Percentiles rank a stretch among this genome's conserved stretches.
Evolutionary conservation across 1,284 basidiomycete genomes (phyloP).

Genomic region (Leccinum holopus): DNA sequence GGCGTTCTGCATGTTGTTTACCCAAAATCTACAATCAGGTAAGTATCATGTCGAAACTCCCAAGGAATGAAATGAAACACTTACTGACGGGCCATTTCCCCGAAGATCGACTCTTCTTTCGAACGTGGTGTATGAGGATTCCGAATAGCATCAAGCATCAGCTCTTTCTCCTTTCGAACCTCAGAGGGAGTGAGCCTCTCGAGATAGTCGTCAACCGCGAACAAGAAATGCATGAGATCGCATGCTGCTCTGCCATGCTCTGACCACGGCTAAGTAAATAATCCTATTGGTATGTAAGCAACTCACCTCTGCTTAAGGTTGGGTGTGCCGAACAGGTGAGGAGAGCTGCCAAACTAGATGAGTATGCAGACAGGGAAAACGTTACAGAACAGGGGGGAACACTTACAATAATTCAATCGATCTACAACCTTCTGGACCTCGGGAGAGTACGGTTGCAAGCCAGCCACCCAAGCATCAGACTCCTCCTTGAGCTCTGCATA

Average conservation of each 20-base stretch:
- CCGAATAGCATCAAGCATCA: background rate
- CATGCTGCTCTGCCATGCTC: background rate
- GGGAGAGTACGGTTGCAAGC: background rate
- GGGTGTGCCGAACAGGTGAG: background rate
- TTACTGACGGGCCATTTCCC: background rate
- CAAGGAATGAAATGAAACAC: background rate
- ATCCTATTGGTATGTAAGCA: background rate
- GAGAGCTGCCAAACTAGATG: background rate
- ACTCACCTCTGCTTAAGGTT: background rate
- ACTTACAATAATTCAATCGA: background rate
- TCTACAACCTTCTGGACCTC: background rate
- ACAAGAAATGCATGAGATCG: background rate
- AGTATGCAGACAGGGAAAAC: background rate
- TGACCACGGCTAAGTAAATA: background rate
- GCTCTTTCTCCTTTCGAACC: background rate
- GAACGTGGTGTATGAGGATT: background rate
- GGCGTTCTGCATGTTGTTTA: background rate
- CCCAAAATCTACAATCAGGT: background rate
- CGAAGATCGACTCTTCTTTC: background rate
- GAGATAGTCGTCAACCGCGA: background rate
- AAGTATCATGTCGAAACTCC: background rate
- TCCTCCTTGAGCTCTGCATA: conserved; percentile 15
- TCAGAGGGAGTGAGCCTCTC: background rate
- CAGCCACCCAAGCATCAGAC: background rate
- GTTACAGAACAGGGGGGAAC: background rate